Conservation (phyloP, 2,329 filamentous ascomycete genomes). For the Pseudopyricularia cyperi region DNA sequence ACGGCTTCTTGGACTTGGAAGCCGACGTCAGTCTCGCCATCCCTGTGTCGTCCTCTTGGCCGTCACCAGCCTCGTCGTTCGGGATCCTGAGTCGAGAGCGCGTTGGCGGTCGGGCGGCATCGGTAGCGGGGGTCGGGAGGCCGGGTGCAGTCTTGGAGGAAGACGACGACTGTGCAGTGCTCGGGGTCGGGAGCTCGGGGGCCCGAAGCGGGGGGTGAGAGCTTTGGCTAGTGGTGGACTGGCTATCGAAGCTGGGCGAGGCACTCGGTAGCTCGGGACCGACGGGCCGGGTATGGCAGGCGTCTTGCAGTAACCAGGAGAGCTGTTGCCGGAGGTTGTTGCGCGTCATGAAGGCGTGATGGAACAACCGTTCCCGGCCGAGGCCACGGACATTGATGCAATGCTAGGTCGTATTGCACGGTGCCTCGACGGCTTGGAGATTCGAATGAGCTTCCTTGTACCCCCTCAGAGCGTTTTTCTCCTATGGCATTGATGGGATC, state of each 20-base stretch:
- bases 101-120: not conserved
- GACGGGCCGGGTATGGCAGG: conserved; percentile 22
- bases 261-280: conserved; percentile 23
- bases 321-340: conserved; percentile 47
- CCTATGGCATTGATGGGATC: not conserved
- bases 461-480: not conserved
- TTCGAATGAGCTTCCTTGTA: not conserved
- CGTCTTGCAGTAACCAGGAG: conserved; percentile 41
- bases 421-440: not conserved
- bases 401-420: not conserved
- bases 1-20: conserved; percentile 29
- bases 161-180: not conserved
- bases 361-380: conserved; percentile 19
- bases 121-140: not conserved
- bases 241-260: conserved; percentile 12
- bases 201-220: not conserved
- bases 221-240: not conserved
- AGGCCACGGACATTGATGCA: conserved; percentile 11
- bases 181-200: not conserved
- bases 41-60: conserved; percentile 12
- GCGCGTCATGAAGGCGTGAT: conserved; percentile 44
- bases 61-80: not conserved
- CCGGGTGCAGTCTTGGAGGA: not conserved
- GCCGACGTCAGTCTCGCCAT: conserved; percentile 33
- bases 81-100: not conserved